A percentile compares a stretch with the other conserved stretches of the same genome.
phyloP scores from a whole-genome alignment of 306 rosid genomes.

The Mimosa pudica region DNA sequence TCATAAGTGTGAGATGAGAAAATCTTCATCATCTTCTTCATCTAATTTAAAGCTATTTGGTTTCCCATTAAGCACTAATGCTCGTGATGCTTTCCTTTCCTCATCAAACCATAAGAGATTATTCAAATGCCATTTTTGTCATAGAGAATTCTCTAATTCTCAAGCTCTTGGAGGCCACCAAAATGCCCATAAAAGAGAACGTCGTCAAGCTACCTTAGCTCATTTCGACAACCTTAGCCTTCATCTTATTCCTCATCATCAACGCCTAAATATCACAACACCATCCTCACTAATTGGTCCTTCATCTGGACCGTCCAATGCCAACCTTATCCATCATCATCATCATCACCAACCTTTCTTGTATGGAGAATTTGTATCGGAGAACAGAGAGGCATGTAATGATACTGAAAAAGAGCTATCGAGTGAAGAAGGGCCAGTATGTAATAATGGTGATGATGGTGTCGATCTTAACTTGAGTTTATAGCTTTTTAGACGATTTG shows the following conservation, averaged over 20 bases:
- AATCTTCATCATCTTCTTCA: constrained; percentile 19
- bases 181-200: constrained; percentile 47
- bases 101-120: neutral
- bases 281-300: neutral
- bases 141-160: constrained; percentile 30
- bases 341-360: neutral
- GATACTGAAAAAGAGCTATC: neutral
- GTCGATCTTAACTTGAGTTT: constrained; percentile 30
- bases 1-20: neutral
- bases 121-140: constrained; percentile 38
- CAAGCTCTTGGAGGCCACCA: constrained; percentile 52
- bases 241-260: neutral
- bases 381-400: neutral
- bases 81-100: neutral
- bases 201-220: constrained; percentile 32
- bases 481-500: neutral
- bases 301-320: neutral
- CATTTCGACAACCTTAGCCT: neutral
- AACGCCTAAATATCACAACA: neutral
- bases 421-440: neutral
- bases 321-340: neutral
- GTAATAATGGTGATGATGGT: neutral
- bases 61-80: neutral
- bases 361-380: neutral
- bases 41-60: constrained; percentile 25